Evolutionary conservation across 495 filamentous ascomycete genomes (phyloP), one percentile per base, ranked within the genome.

Genomic region (Xylaria curta): DNA sequence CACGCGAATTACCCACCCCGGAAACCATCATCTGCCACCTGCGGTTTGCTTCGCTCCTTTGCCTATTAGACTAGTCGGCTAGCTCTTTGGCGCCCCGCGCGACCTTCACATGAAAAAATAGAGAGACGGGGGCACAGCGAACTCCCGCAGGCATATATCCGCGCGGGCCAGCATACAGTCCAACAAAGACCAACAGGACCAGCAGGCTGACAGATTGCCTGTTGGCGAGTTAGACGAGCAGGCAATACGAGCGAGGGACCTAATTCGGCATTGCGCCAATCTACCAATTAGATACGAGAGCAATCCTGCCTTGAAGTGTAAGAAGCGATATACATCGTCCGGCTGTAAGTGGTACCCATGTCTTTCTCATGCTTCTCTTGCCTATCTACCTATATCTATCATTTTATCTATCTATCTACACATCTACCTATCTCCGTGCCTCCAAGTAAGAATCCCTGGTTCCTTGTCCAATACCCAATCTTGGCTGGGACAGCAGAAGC

Each of bases 221-320:
- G 65, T 56, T 67, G 65, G 65, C 44, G 56, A 51, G 36, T 49
- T 67, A 56, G 49, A 67, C 65, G 47, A 54, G 63, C 65, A 40
- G 47, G 28, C 66, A 26, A 60, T 59, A 46, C 54, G 54, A 61
- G 13, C 66, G 36, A 61, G 3, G 58, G 67, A 78, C 62, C 69
- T 73, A 73, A 67, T 54, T 67, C 49, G 47, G 33, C 65, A 56
- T 36, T 54, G 76, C 75, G 76, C 69, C 69, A 77, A 75, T 75
- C 76, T 75, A 67, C 75, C 75, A 78, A 76, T 75, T 67, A 78
- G 66, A 78, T 73, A 72, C 76, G 66, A 74, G 76, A 77, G 75
- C 75, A 76, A 75, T 77, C 71, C 76, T 75, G 8, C 60, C 31
- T 15, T 60, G 7, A 40, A 38, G 58, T 60, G 58, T 7, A 19